Evolutionary conservation across 345 rosid genomes (phyloP).

Genomic region (Rhodomyrtus tomentosa): DNA sequence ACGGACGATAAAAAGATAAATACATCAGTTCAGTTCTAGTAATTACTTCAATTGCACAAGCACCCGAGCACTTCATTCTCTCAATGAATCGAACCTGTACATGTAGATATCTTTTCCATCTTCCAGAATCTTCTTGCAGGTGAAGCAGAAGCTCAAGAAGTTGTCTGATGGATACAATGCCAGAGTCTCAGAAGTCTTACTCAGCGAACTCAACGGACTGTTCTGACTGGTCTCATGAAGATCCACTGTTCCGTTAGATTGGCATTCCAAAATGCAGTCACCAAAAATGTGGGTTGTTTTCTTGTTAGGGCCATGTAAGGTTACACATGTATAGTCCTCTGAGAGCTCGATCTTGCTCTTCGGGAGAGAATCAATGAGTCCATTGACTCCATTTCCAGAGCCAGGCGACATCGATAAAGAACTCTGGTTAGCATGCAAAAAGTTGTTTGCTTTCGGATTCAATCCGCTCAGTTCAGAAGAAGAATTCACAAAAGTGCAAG

Average conservation of each 20-base stretch:
- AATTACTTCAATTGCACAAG: neutral
- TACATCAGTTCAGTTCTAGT: neutral
- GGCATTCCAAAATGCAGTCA: constrained; percentile 61
- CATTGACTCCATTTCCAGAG: constrained; percentile 9
- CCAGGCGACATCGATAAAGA: neutral
- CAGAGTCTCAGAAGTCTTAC: neutral
- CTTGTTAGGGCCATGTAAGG: constrained; percentile 71
- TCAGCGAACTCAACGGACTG: neutral
- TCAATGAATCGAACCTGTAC: constrained; percentile 42
- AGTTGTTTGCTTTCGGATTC: neutral
- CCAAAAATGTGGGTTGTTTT: constrained; percentile 74
- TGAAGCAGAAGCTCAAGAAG: constrained; percentile 59
- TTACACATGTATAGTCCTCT: constrained; percentile 89
- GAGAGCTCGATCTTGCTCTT: constrained; percentile 73
- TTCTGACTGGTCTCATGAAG: neutral
- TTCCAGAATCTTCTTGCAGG: constrained; percentile 58
- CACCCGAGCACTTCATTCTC: neutral
- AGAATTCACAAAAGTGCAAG: constrained; percentile 18
- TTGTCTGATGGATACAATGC: constrained; percentile 14
- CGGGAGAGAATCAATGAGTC: constrained; percentile 21
- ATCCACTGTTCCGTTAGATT: constrained; percentile 14
- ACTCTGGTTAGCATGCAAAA: neutral
- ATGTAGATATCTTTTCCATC: constrained; percentile 67
- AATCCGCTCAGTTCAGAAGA: constrained; percentile 11
- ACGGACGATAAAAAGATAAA: neutral